Conservation (phyloP, 352 stramenopile genomes). For the Globisporangium megalacanthum region DNA sequence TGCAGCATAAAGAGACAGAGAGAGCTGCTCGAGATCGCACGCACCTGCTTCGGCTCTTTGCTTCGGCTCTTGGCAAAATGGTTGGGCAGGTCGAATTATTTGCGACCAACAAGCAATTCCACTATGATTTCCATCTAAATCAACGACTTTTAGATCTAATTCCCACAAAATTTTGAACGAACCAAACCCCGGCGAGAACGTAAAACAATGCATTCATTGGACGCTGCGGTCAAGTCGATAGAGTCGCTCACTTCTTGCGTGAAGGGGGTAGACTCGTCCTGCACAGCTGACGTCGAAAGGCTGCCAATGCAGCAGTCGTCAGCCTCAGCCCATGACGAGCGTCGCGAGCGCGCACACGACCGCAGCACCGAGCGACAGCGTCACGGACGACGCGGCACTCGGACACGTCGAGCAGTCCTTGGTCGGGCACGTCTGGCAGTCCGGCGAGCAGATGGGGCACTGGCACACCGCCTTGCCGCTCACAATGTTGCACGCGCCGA, state of each 20-base stretch:
- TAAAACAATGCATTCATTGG: neutral
- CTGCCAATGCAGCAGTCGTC: neutral
- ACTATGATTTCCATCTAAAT: neutral
- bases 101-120: neutral
- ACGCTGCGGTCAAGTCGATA: neutral
- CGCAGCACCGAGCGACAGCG: slow-evolving; percentile 21
- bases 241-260: too few relatives aligned
- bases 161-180: neutral
- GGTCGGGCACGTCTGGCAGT: slow-evolving; percentile 20
- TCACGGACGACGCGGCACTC: slow-evolving; percentile 20
- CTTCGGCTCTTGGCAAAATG: neutral
- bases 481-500: slow-evolving; percentile 17
- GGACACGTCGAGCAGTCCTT: slow-evolving; percentile 20
- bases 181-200: neutral
- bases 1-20: neutral
- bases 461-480: slow-evolving; percentile 25
- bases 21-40: neutral
- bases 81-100: neutral
- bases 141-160: neutral
- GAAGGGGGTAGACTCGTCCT: too few relatives aligned
- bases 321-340: slow-evolving; percentile 18
- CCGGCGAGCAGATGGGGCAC: slow-evolving; percentile 26
- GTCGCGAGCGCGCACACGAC: slow-evolving; percentile 15
- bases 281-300: too few relatives aligned
- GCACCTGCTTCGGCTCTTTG: too few relatives aligned